Conservation (phyloP, 1,139 yeast species). For the Candida gigantensis region DNA sequence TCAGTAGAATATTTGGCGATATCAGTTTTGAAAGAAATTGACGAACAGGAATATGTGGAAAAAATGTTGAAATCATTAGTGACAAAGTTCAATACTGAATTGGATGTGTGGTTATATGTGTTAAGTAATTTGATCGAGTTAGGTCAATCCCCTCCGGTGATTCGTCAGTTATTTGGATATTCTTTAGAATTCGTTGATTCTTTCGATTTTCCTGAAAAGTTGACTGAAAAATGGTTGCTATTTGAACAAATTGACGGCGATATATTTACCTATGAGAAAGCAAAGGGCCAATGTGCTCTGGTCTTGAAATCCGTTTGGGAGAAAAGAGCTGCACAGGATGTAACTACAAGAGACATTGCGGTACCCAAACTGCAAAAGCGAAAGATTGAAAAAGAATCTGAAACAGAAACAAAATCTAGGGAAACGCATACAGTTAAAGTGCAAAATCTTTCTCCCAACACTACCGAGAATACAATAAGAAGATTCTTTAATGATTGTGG, state of each 20-base stretch:
- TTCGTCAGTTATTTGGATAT: conserved; percentile 27
- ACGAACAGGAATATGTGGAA: conserved; percentile 17
- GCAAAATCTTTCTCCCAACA: conserved; percentile 32
- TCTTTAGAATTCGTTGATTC: conserved; percentile 30
- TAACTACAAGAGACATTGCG: neutral
- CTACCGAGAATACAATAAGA: conserved; percentile 34
- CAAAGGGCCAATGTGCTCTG: conserved; percentile 17
- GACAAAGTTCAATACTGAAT: conserved; percentile 28
- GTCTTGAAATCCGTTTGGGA: conserved; percentile 5
- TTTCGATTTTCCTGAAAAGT: conserved; percentile 54
- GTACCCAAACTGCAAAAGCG: conserved; percentile 5
- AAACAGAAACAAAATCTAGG: conserved; percentile 44
- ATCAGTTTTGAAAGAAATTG: conserved; percentile 27
- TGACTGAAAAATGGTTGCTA: conserved; percentile 47
- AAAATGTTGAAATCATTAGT: conserved; percentile 10
- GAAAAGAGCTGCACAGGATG: neutral
- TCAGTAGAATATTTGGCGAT: conserved; percentile 44
- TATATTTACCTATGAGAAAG: conserved; percentile 20
- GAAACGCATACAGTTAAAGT: conserved; percentile 58
- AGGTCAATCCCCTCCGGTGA: conserved; percentile 30
- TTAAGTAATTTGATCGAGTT: conserved; percentile 18
- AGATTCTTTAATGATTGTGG: conserved; percentile 67
- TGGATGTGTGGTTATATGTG: conserved; percentile 53
- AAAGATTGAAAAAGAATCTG: conserved; percentile 9
- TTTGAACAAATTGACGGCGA: conserved; percentile 42